phyloP scores from a whole-genome alignment of 164 flowering plant genomes.

The Brasenia schreberi region DNA sequence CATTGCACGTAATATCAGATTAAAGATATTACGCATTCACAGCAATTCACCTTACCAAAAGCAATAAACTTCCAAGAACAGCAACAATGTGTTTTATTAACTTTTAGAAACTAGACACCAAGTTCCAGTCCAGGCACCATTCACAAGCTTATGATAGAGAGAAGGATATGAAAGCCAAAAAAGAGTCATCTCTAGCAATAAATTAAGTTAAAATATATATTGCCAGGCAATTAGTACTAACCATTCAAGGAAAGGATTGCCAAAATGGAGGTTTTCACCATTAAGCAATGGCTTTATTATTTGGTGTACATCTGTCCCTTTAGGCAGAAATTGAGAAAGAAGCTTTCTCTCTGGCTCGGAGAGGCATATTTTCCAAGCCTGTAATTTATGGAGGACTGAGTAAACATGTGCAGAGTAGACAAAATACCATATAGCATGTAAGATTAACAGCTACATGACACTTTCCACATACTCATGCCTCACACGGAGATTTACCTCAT shows the following conservation, averaged over 20 bases:
- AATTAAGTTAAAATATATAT: no score
- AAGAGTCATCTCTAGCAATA: no score
- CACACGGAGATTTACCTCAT: constrained; percentile 18
- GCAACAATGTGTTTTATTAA: no score
- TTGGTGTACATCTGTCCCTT: constrained; percentile 31
- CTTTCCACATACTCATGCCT: no score
- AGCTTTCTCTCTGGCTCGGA: constrained; percentile 51
- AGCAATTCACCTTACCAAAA: no score
- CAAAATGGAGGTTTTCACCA: constrained; percentile 69
- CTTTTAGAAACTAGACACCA: no score
- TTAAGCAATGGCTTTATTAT: constrained; percentile 45
- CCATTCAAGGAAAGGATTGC: constrained; percentile 76
- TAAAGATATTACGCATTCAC: no score
- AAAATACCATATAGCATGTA: neutral
- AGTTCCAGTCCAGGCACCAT: no score
- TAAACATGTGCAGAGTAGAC: neutral
- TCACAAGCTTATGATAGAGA: no score
- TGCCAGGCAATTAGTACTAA: constrained; percentile 7
- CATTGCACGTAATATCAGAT: no score
- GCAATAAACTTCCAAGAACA: no score
- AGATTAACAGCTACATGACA: neutral
- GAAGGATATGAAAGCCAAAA: no score
- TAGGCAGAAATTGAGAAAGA: constrained; percentile 68
- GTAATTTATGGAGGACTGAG: neutral
- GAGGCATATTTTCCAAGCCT: constrained; percentile 65